A percentile compares a stretch with the other conserved stretches of the same genome.
These are phyloP conservation scores for Fistulifera pelliculosa DNA, from an alignment of 108 stramenopile genomes.

Conservation along the genomic window DNA sequence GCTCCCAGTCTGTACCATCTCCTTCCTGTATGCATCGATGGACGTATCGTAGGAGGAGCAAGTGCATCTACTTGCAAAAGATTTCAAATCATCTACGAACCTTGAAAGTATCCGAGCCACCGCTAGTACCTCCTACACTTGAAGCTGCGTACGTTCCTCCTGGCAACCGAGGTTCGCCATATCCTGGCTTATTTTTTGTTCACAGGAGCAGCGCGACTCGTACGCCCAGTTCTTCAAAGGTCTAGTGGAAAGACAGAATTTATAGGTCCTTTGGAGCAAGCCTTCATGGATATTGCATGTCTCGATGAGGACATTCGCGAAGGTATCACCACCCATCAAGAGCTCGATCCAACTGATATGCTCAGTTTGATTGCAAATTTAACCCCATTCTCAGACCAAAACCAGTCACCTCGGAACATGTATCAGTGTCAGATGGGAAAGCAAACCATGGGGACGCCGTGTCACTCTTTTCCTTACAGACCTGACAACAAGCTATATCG, in stretches of 20 bases:
- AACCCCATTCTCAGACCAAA: conserved; percentile 97
- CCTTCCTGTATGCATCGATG: conserved; percentile 74
- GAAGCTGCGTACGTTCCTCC: conserved; percentile 75
- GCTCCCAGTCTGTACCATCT: conserved; percentile 29
- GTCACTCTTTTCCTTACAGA: conserved; percentile 84
- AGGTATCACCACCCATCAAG: conserved; percentile 90
- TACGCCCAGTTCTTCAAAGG: conserved; percentile 90
- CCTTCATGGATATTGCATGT: conserved; percentile 93
- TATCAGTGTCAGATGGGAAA: conserved; percentile 99
- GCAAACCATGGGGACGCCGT: conserved; percentile 99
- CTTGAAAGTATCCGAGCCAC: conserved; percentile 58
- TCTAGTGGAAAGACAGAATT: conserved; percentile 80
- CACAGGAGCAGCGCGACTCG: conserved; percentile 72
- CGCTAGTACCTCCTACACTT: conserved; percentile 50
- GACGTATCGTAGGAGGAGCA: conserved; percentile 64
- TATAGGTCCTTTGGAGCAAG: conserved; percentile 97
- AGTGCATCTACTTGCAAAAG: conserved; percentile 39
- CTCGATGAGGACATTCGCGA: conserved; percentile 83
- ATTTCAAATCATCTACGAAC: conserved; percentile 60
- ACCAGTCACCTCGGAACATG: conserved; percentile 97
- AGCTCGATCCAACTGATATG: conserved; percentile 96
- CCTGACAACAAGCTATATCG: conserved; percentile 96
- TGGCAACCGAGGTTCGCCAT: conserved; percentile 74
- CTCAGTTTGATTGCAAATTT: conserved; percentile 92
- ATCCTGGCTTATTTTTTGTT: conserved; percentile 92